phyloP scores from a whole-genome alignment of 2,329 filamentous ascomycete species.

The Emericellopsis cladophorae region DNA sequence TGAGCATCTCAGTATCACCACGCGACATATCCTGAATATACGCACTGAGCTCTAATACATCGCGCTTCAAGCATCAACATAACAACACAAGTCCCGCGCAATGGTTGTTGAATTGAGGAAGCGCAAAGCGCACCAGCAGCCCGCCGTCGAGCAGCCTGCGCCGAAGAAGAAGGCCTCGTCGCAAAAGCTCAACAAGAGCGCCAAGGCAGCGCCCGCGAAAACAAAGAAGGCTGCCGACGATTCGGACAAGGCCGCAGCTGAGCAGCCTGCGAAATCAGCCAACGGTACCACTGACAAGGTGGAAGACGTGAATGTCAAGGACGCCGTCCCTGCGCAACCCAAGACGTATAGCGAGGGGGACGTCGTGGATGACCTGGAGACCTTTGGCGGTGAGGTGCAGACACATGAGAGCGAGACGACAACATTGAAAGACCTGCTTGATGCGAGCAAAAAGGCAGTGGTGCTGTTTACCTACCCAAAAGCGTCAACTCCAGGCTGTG shows the following conservation, averaged over 20 bases:
- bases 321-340: constrained; percentile 6
- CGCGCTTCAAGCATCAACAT: not conserved
- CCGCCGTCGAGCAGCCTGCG: constrained; percentile 30
- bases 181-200: constrained; percentile 13
- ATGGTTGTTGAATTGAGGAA: constrained; percentile 50
- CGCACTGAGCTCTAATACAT: not conserved
- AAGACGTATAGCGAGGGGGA: constrained; percentile 32
- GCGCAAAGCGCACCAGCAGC: constrained; percentile 42
- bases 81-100: not conserved
- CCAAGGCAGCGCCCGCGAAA: constrained; percentile 11
- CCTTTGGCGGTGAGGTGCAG: constrained; percentile 61
- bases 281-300: constrained; percentile 7
- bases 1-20: too few relatives aligned
- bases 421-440: constrained; percentile 67
- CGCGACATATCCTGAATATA: not conserved
- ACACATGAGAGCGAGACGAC: constrained; percentile 75
- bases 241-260: constrained; percentile 11
- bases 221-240: constrained; percentile 20
- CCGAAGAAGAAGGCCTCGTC: constrained; percentile 29
- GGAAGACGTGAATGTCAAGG: constrained; percentile 3
- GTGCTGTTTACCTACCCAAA: constrained; percentile 94
- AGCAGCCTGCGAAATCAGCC: constrained; percentile 5
- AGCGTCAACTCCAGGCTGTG: constrained; percentile 90
- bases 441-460: constrained; percentile 73
- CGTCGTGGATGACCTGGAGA: constrained; percentile 36